These are phyloP conservation scores for Hypoxylon crocopeplum DNA, from an alignment of 495 filamentous ascomycete genomes.

Conservation along the genomic window DNA sequence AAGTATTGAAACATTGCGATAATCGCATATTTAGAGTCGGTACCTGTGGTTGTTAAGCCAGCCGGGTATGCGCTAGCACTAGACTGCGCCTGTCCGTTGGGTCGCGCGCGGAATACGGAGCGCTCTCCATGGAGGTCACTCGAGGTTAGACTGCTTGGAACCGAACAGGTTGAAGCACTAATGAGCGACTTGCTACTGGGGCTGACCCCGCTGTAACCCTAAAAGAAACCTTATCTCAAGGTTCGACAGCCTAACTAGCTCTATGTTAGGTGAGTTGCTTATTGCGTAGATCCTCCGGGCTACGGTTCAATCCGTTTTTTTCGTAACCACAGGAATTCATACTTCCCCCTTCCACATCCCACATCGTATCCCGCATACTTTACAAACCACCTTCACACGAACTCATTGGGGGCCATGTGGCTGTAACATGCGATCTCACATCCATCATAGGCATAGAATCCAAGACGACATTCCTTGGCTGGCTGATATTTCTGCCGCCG, in stretches of 20 bases:
- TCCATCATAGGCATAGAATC: background rate
- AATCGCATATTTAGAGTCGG: too few relatives aligned
- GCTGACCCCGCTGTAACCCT: constrained; percentile 16
- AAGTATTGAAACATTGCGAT: too few relatives aligned
- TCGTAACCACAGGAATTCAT: too few relatives aligned
- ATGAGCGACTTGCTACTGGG: background rate
- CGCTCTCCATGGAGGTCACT: too few relatives aligned
- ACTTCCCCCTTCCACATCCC: too few relatives aligned
- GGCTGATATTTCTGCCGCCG: background rate
- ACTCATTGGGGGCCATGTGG: background rate
- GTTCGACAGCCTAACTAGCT: constrained; percentile 7
- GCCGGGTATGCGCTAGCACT: too few relatives aligned
- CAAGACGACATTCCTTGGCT: constrained; percentile 5
- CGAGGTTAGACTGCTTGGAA: too few relatives aligned
- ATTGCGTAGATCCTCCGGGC: constrained; percentile 9
- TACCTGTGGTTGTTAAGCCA: too few relatives aligned
- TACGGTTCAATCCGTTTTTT: background rate
- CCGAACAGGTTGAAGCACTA: background rate
- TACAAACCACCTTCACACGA: background rate
- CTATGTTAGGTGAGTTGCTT: constrained; percentile 5
- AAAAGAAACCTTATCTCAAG: constrained; percentile 18
- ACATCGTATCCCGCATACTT: too few relatives aligned
- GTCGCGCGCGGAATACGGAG: too few relatives aligned
- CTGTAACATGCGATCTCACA: constrained; percentile 4
- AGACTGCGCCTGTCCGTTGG: too few relatives aligned